These are phyloP conservation scores for Calonectria pseudoreteaudii DNA, from an alignment of 2,329 filamentous ascomycete species.

Conservation along the genomic window DNA sequence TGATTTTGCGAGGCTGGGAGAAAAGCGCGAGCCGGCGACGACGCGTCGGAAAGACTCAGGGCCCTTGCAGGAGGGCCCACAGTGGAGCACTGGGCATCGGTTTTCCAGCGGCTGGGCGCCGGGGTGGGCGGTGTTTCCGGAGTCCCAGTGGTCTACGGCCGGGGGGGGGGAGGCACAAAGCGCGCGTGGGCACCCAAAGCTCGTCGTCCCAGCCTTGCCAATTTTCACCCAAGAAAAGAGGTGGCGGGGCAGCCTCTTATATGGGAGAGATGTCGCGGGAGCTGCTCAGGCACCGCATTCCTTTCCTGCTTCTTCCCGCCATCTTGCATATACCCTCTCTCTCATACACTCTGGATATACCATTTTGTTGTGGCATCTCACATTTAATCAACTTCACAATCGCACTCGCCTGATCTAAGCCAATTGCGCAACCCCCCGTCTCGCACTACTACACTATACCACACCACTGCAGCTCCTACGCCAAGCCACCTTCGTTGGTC, in stretches of 20 bases:
- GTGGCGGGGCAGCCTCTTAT: conserved; percentile 65
- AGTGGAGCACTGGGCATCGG: conserved; percentile 10
- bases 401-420: neutral
- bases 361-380: neutral
- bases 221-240: conserved; percentile 50
- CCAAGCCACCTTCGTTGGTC: conserved; percentile 15
- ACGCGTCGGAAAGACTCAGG: neutral
- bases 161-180: neutral
- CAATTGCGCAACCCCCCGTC: neutral
- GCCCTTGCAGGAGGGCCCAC: conserved; percentile 8
- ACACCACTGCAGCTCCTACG: neutral
- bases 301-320: conserved; percentile 8
- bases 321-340: conserved; percentile 13
- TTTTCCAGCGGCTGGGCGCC: conserved; percentile 20
- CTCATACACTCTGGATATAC: neutral
- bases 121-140: conserved; percentile 10
- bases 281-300: conserved; percentile 25
- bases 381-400: neutral
- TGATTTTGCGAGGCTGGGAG: conserved; percentile 23
- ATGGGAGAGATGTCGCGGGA: conserved; percentile 37
- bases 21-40: neutral
- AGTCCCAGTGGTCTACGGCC: conserved; percentile 1
- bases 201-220: conserved; percentile 48
- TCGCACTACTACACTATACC: neutral
- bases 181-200: neutral